A percentile compares a stretch with the other conserved stretches of the same genome.
phyloP scores from a whole-genome alignment of 805 yeast species.

The Candida verbasci region DNA sequence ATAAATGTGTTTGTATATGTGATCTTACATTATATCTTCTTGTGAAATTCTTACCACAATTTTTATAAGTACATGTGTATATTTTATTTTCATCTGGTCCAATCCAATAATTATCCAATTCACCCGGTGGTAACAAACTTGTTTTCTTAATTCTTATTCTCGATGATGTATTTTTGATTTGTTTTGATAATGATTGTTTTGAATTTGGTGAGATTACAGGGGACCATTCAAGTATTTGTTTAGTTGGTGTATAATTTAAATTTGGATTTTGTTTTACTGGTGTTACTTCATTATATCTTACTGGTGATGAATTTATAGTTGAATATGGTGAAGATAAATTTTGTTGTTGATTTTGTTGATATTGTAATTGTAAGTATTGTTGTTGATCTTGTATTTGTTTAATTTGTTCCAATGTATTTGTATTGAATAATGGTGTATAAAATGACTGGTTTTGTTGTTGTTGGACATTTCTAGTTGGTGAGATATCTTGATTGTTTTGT shows the following conservation, averaged over 20 bases:
- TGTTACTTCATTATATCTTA: slow-evolving; percentile 22
- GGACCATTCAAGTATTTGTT: slow-evolving; percentile 33
- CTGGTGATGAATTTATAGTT: slow-evolving; percentile 29
- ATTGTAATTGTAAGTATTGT: slow-evolving; percentile 7
- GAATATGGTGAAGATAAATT: slow-evolving; percentile 5
- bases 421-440: slow-evolving; percentile 23
- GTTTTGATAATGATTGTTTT: slow-evolving; percentile 30
- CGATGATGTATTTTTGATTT: slow-evolving; percentile 44
- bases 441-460: slow-evolving; percentile 18
- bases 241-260: slow-evolving; percentile 15
- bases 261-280: slow-evolving; percentile 22
- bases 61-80: slow-evolving; percentile 69
- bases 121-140: slow-evolving; percentile 83
- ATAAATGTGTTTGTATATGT: slow-evolving; percentile 93
- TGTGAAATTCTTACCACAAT: slow-evolving; percentile 79
- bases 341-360: slow-evolving; percentile 1
- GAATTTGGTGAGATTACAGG: slow-evolving; percentile 39
- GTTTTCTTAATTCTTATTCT: slow-evolving; percentile 47
- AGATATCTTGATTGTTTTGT: slow-evolving; percentile 10
- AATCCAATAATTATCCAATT: slow-evolving; percentile 74
- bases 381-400: slow-evolving; percentile 6
- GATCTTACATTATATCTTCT: slow-evolving; percentile 90
- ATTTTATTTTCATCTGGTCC: slow-evolving; percentile 73
- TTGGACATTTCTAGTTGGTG: slow-evolving; percentile 23
- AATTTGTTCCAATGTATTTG: slow-evolving; percentile 1